Percentiles rank a stretch among this genome's conserved stretches.
phyloP scores from a whole-genome alignment of 176 grass and related monocot genomes.

The Cymbopogon citratus region DNA sequence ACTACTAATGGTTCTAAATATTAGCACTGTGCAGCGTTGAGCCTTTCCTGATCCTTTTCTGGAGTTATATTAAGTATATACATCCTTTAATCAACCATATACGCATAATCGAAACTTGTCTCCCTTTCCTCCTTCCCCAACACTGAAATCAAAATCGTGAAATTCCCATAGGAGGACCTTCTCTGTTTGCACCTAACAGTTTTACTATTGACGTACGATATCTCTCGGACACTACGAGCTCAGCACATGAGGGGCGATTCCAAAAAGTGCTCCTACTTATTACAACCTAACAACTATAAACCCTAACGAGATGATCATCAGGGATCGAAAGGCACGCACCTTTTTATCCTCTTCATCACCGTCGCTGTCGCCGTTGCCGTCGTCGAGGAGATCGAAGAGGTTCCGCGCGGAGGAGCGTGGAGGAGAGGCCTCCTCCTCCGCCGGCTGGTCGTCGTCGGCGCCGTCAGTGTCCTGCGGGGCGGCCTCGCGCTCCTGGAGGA shows the following conservation, averaged over 20 bases:
- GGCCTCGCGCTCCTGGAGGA: conserved; percentile 69
- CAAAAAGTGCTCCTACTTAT: background rate
- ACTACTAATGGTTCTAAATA: background rate
- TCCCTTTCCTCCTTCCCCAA: conserved; percentile 9
- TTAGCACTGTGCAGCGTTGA: background rate
- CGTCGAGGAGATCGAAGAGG: conserved; percentile 83
- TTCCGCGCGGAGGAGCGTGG: conserved; percentile 43
- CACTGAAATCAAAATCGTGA: background rate
- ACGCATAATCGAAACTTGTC: too few relatives aligned
- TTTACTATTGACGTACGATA: background rate
- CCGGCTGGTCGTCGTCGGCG: conserved; percentile 28
- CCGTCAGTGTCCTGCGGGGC: conserved; percentile 29
- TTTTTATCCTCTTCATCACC: conserved; percentile 28
- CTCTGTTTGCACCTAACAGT: background rate
- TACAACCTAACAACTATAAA: background rate
- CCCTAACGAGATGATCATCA: background rate
- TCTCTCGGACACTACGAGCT: background rate
- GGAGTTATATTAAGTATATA: background rate
- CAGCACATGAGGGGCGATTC: background rate
- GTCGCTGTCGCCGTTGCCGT: background rate
- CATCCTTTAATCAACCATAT: background rate
- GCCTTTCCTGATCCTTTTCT: background rate
- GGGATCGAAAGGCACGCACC: conserved; percentile 18
- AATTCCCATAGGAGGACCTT: background rate
- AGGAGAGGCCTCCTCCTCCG: conserved; percentile 21